Conservation (phyloP, 2,329 filamentous ascomycete species). For the Monilinia fructicola region DNA sequence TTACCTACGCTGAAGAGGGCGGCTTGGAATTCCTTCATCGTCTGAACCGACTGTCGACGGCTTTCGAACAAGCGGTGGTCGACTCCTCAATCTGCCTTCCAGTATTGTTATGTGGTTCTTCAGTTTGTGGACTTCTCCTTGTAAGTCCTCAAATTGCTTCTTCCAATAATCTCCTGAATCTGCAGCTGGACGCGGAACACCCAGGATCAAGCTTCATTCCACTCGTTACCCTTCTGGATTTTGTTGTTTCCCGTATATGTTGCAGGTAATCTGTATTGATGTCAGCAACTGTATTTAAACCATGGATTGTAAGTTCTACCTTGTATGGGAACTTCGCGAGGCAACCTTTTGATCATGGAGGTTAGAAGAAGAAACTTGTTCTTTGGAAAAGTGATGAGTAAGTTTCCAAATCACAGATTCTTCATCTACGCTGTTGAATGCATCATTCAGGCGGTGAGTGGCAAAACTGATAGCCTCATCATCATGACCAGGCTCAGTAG, state of each 20-base stretch:
- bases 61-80: no score
- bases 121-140: neutral
- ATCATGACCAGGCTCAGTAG: neutral
- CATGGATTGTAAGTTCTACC: neutral
- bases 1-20: no score
- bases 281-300: neutral
- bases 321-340: neutral
- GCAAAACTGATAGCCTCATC: neutral
- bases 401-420: neutral
- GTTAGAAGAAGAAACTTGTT: neutral
- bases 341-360: neutral
- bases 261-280: neutral
- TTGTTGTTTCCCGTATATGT: neutral
- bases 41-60: neutral
- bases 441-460: neutral
- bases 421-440: neutral
- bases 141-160: neutral
- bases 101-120: neutral
- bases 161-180: constrained; percentile 13
- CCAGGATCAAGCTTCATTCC: neutral
- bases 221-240: neutral
- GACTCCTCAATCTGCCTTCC: neutral
- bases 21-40: neutral
- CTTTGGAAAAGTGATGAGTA: neutral
- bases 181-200: neutral